Evolutionary conservation across 257 asterid species (phyloP).

Genomic region (Linaria vulgaris): DNA sequence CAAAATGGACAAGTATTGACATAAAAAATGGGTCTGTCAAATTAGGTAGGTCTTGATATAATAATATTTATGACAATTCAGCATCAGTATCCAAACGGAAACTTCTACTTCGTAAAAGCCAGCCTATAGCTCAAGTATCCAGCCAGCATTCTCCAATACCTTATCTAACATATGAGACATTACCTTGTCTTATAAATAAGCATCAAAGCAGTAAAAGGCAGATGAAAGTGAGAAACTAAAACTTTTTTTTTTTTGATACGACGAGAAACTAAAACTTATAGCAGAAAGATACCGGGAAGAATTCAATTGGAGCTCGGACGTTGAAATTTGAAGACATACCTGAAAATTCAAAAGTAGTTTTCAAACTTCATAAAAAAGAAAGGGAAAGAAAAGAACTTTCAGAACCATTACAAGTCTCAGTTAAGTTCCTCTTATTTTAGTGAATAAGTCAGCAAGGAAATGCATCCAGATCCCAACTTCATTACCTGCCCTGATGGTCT

Average conservation of each 20-base stretch:
- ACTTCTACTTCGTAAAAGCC: slow-evolving; percentile 7
- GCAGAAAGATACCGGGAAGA: slow-evolving; percentile 52
- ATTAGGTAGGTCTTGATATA: not conserved
- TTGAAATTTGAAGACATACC: slow-evolving; percentile 85
- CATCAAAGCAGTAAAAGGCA: not conserved
- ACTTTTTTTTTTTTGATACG: no score
- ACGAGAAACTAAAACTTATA: slow-evolving; percentile 13
- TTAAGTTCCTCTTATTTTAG: not conserved
- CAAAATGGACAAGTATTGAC: slow-evolving; percentile 8
- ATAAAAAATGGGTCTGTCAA: slow-evolving; percentile 6
- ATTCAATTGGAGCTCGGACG: slow-evolving; percentile 48
- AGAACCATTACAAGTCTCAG: slow-evolving; percentile 16
- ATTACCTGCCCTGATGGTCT: slow-evolving; percentile 88
- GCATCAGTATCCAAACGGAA: slow-evolving; percentile 3
- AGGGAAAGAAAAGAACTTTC: not conserved
- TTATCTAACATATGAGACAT: not conserved
- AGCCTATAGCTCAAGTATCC: slow-evolving; percentile 12
- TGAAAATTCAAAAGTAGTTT: slow-evolving; percentile 33
- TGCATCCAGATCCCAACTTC: not conserved
- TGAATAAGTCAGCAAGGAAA: slow-evolving; percentile 17
- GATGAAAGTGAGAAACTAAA: slow-evolving; percentile 16
- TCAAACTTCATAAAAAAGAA: slow-evolving; percentile 1
- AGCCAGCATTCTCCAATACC: slow-evolving; percentile 16
- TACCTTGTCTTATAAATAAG: not conserved
- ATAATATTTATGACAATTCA: slow-evolving; percentile 1